Conservation (phyloP, 768 basidiomycete species). For the Lentinula boryana region DNA sequence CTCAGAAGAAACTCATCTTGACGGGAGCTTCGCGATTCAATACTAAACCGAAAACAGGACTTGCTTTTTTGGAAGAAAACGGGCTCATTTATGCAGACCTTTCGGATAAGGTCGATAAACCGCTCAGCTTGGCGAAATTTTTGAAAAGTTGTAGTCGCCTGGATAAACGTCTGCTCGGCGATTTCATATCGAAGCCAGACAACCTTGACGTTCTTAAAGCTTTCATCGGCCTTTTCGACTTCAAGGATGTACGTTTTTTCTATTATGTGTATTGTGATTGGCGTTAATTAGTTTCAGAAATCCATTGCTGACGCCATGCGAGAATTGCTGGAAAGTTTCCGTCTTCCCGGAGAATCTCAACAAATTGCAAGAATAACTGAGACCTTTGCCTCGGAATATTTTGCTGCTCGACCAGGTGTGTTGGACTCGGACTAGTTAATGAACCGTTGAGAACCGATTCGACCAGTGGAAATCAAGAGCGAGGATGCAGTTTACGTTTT, state of each 20-base stretch:
- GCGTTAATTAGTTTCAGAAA: conserved; percentile 50
- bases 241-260: conserved; percentile 62
- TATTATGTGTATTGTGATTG: background rate
- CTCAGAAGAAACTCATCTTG: conserved; percentile 80
- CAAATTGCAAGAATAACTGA: conserved; percentile 94
- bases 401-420: conserved; percentile 76
- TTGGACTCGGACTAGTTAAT: conserved; percentile 1
- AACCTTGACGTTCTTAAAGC: conserved; percentile 80
- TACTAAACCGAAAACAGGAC: conserved; percentile 82
- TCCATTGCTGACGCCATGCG: conserved; percentile 93
- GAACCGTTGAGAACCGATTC: background rate
- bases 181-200: conserved; percentile 87
- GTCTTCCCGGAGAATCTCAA: conserved; percentile 92
- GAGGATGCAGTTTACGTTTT: conserved; percentile 94
- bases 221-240: conserved; percentile 87
- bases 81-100: conserved; percentile 75
- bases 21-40: conserved; percentile 87
- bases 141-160: conserved; percentile 78
- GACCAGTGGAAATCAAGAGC: conserved; percentile 75
- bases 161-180: conserved; percentile 91
- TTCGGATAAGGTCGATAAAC: conserved; percentile 47
- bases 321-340: conserved; percentile 87
- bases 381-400: conserved; percentile 88
- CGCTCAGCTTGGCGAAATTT: conserved; percentile 75
- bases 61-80: conserved; percentile 90